These are phyloP conservation scores for Lactifluus rugatus DNA, from an alignment of 768 basidiomycete species.

Conservation along the genomic window DNA sequence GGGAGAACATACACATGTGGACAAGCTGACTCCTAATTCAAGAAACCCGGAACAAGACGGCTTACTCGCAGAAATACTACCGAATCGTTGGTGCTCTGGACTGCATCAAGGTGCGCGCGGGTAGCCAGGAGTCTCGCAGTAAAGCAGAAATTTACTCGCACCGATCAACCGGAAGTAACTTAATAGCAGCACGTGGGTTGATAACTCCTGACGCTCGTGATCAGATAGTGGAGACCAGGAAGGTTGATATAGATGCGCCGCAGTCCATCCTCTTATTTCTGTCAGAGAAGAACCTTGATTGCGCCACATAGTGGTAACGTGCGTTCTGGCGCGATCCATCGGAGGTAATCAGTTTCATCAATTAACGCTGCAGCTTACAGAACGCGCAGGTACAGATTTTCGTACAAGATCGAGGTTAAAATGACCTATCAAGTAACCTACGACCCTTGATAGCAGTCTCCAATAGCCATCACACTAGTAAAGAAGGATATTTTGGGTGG, in stretches of 20 bases:
- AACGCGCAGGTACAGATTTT: not conserved
- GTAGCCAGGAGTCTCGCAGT: too few species aligned
- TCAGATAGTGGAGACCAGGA: too few species aligned
- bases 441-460: not conserved
- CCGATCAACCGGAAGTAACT: not conserved
- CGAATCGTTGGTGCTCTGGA: not conserved
- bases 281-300: not conserved
- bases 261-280: not conserved
- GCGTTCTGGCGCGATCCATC: too few species aligned
- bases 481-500: not conserved
- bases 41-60: too few species aligned
- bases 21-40: conserved; percentile 18
- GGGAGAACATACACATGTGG: conserved; percentile 16
- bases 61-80: conserved; percentile 3
- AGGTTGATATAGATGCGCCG: too few species aligned
- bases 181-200: too few species aligned
- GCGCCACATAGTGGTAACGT: not conserved
- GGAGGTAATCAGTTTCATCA: not conserved
- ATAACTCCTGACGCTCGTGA: too few species aligned
- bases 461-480: not conserved
- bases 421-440: not conserved
- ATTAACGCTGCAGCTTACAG: not conserved
- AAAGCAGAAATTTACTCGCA: too few species aligned
- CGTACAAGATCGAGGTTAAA: not conserved
- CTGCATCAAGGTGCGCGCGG: not conserved